Percentiles rank a stretch among this genome's conserved stretches.
Evolutionary conservation across 345 rosid species (phyloP).

Genomic region (Linum usitatissimum): DNA sequence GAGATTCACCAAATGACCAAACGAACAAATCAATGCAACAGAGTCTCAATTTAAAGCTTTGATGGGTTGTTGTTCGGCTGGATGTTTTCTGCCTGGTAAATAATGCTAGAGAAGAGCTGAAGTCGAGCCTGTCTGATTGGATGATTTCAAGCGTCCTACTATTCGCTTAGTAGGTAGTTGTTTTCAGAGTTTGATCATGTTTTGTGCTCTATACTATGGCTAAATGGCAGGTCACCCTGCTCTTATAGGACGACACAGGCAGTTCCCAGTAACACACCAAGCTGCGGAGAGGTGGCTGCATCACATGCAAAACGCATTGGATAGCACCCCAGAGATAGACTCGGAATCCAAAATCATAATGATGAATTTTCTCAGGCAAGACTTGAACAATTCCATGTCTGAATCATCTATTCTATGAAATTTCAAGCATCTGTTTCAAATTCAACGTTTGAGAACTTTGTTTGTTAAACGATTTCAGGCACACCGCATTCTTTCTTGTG

Average conservation of each 20-base stretch:
- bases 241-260: conserved; percentile 73
- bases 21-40: no score
- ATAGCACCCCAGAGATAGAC: conserved; percentile 48
- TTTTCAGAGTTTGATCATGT: neutral
- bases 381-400: no score
- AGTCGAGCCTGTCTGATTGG: no score
- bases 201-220: neutral
- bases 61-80: no score
- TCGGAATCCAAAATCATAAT: conserved; percentile 57
- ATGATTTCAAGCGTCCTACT: no score
- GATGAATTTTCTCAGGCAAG: conserved; percentile 82
- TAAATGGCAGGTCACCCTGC: conserved; percentile 70
- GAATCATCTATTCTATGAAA: neutral
- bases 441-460: neutral
- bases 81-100: no score
- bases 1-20: no score
- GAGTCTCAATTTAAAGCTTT: no score
- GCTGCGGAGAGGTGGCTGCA: conserved; percentile 88
- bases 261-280: conserved; percentile 69
- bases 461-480: conserved; percentile 31
- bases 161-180: neutral
- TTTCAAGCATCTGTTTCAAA: conserved; percentile 3
- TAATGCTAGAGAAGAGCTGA: no score
- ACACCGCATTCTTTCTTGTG: conserved; percentile 85
- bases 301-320: conserved; percentile 77